Evolutionary conservation across 768 basidiomycete species (phyloP).

Genomic region (Grammothele lineata): DNA sequence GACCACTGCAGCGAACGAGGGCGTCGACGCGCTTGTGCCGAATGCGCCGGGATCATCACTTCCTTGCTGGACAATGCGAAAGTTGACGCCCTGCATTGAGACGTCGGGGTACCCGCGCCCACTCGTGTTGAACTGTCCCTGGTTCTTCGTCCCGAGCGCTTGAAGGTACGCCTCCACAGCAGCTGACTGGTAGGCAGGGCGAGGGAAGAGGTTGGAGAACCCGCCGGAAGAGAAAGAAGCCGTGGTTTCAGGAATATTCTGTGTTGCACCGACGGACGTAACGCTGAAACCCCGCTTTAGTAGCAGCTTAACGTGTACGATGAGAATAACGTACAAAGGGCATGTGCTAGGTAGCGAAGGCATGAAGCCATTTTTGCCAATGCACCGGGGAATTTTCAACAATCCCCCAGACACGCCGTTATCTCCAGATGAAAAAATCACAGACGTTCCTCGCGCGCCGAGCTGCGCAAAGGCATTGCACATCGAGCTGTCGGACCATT

Average conservation of each 20-base stretch:
- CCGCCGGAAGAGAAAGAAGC: conserved; percentile 26
- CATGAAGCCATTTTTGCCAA: conserved; percentile 37
- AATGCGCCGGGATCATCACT: conserved; percentile 20
- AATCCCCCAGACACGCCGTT: conserved; percentile 32
- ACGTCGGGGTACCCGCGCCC: conserved; percentile 60
- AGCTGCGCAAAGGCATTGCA: conserved; percentile 34
- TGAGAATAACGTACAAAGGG: conserved; percentile 30
- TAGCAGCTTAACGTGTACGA: too few relatives aligned
- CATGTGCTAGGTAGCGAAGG: conserved; percentile 35
- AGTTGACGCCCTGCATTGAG: conserved; percentile 49
- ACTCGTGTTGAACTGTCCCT: conserved; percentile 18
- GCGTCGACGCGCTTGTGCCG: conserved; percentile 32
- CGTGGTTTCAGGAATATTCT: conserved; percentile 23
- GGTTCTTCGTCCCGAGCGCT: conserved; percentile 15
- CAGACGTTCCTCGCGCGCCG: conserved; percentile 31
- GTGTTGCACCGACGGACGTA: conserved; percentile 25
- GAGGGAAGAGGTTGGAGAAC: conserved; percentile 27
- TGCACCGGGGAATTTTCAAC: conserved; percentile 22
- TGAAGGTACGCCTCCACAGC: conserved; percentile 16
- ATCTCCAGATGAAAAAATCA: conserved; percentile 36
- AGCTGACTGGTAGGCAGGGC: conserved; percentile 21
- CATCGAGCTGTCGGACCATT: conserved; percentile 27
- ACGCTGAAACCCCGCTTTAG: conserved; percentile 15
- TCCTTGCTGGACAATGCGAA: conserved; percentile 33
- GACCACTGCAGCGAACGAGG: conserved; percentile 31